Evolutionary conservation across 306 rosid genomes (phyloP).

Genomic region (Trichosanthes cucumerina): DNA sequence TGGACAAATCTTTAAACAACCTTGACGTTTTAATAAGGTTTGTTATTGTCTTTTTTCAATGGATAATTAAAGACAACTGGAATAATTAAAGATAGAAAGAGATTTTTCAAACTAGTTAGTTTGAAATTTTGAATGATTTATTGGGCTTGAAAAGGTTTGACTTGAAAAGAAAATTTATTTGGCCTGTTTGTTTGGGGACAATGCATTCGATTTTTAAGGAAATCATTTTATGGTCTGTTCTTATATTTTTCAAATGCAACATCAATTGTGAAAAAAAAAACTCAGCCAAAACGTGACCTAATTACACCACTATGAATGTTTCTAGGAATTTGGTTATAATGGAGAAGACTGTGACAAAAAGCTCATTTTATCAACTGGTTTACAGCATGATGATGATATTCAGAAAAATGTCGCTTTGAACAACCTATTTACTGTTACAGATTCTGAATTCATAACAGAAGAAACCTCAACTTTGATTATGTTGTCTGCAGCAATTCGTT

Average conservation of each 20-base stretch:
- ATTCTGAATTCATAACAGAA: neutral
- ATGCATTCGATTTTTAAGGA: neutral
- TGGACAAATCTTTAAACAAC: too few species aligned
- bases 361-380: neutral
- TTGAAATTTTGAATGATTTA: neutral
- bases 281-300: neutral
- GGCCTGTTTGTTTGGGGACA: neutral
- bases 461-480: constrained; percentile 21
- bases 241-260: neutral
- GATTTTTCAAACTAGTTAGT: neutral
- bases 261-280: neutral
- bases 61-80: neutral
- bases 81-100: neutral
- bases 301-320: neutral
- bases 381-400: neutral
- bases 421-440: neutral
- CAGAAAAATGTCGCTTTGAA: neutral
- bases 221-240: neutral
- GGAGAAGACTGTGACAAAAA: neutral
- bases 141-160: neutral
- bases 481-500: constrained; percentile 83
- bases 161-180: too few species aligned
- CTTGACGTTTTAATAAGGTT: too few species aligned
- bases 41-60: neutral
- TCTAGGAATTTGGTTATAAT: neutral